A percentile compares a stretch with the other conserved stretches of the same genome.
Evolutionary conservation across 345 rosid species (phyloP).

Genomic region (Brassica juncea): DNA sequence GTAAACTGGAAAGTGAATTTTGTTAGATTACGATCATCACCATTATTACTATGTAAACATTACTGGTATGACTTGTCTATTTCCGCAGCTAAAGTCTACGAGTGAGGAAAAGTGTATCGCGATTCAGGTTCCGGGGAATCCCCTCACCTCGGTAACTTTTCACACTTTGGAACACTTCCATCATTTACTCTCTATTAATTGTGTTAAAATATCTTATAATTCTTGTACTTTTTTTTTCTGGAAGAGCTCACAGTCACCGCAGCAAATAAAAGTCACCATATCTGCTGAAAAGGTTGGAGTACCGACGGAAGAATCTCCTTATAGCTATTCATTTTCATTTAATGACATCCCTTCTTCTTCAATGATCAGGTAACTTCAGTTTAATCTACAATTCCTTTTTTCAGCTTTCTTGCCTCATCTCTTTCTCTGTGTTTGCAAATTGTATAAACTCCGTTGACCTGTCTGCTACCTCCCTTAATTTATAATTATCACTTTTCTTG

Average conservation of each 20-base stretch:
- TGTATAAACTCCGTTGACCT: too few relatives aligned
- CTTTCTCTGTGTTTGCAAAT: too few relatives aligned
- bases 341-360: constrained; percentile 70
- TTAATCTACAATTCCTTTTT: constrained; percentile 36
- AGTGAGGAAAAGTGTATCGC: constrained; percentile 66
- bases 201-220: constrained; percentile 12
- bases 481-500: constrained; percentile 7
- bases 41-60: neutral
- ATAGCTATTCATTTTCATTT: constrained; percentile 57
- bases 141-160: constrained; percentile 54
- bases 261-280: constrained; percentile 62
- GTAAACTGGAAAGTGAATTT: constrained; percentile 7
- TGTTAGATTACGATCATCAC: neutral
- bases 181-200: neutral
- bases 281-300: constrained; percentile 83
- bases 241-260: constrained; percentile 63
- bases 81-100: neutral
- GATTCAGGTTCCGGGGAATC: constrained; percentile 62
- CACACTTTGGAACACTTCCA: constrained; percentile 37
- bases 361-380: constrained; percentile 60
- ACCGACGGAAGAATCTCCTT: constrained; percentile 76
- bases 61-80: constrained; percentile 23
- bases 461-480: neutral
- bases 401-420: too few relatives aligned
- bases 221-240: constrained; percentile 15